Evolutionary conservation across 208 protist genomes (phyloP).

Genomic region (Trypanosoma melophagium): DNA sequence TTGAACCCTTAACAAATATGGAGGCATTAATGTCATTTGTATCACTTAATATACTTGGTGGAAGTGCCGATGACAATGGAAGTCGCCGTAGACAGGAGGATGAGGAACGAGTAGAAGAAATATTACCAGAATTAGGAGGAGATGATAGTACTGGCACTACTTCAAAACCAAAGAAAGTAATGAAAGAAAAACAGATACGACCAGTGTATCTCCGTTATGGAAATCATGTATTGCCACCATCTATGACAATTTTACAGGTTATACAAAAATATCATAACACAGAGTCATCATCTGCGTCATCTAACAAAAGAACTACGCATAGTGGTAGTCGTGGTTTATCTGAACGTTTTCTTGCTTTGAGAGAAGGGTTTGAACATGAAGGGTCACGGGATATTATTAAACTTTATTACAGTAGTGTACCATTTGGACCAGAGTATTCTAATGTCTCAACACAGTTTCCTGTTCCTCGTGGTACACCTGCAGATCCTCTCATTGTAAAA

Average conservation of each 20-base stretch:
- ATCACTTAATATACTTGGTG: slow-evolving; percentile 25
- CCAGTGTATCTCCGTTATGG: slow-evolving; percentile 65
- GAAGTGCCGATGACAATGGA: neutral
- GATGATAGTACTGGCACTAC: neutral
- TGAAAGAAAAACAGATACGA: slow-evolving; percentile 4
- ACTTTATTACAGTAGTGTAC: slow-evolving; percentile 67
- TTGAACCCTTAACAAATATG: slow-evolving; percentile 42
- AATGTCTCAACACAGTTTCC: slow-evolving; percentile 17
- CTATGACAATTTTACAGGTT: slow-evolving; percentile 78
- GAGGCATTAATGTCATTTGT: slow-evolving; percentile 36
- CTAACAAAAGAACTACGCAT: too few relatives aligned
- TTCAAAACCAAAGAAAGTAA: slow-evolving; percentile 8
- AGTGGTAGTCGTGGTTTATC: neutral
- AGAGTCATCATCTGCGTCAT: slow-evolving; percentile 17
- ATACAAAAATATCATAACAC: slow-evolving; percentile 40
- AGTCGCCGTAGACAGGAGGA: slow-evolving; percentile 16
- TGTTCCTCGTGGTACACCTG: slow-evolving; percentile 27
- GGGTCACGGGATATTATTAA: slow-evolving; percentile 29
- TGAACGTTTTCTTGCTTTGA: slow-evolving; percentile 7
- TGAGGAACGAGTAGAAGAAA: slow-evolving; percentile 33
- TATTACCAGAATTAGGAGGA: slow-evolving; percentile 32
- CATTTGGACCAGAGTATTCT: slow-evolving; percentile 46
- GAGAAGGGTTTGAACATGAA: slow-evolving; percentile 7
- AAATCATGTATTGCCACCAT: slow-evolving; percentile 64
- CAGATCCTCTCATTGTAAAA: slow-evolving; percentile 35